Conservation (phyloP, 805 yeast species). For the Candida pseudofarinosa region DNA sequence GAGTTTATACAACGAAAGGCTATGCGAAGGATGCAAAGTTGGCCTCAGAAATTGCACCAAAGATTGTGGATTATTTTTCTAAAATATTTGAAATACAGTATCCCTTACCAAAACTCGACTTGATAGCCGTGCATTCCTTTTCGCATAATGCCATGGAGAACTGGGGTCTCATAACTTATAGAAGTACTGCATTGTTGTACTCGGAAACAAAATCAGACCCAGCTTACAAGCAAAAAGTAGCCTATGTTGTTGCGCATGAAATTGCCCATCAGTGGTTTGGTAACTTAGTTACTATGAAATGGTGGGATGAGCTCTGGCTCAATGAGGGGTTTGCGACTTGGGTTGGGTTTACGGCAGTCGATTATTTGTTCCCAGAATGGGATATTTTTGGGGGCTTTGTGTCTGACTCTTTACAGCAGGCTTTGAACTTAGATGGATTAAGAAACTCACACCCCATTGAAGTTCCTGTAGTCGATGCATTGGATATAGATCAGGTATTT, state of each 20-base stretch:
- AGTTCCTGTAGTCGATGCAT: slow-evolving; percentile 74
- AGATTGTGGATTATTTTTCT: slow-evolving; percentile 48
- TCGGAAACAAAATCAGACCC: slow-evolving; percentile 45
- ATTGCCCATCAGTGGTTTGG: slow-evolving; percentile 93
- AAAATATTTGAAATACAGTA: slow-evolving; percentile 49
- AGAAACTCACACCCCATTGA: slow-evolving; percentile 75
- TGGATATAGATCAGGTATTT: slow-evolving; percentile 77
- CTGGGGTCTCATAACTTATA: slow-evolving; percentile 75
- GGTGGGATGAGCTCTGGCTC: slow-evolving; percentile 93
- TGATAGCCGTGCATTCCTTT: slow-evolving; percentile 74
- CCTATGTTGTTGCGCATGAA: slow-evolving; percentile 82
- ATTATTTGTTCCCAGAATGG: slow-evolving; percentile 76
- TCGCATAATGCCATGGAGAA: slow-evolving; percentile 90
- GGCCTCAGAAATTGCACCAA: slow-evolving; percentile 46
- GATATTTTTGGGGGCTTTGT: slow-evolving; percentile 60
- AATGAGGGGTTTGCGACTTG: slow-evolving; percentile 90
- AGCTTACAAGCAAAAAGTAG: slow-evolving; percentile 62
- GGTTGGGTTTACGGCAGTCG: slow-evolving; percentile 71
- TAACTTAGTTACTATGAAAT: slow-evolving; percentile 82
- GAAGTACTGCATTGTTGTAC: slow-evolving; percentile 50
- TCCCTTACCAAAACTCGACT: slow-evolving; percentile 78
- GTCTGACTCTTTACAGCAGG: slow-evolving; percentile 47
- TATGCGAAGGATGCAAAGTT: slow-evolving; percentile 42
- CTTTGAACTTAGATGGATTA: slow-evolving; percentile 53
- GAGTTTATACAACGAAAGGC: slow-evolving; percentile 52